Base-by-base conservation (phyloP, 2,329 filamentous ascomycete genomes). In the Elsinoe perseae region DNA sequence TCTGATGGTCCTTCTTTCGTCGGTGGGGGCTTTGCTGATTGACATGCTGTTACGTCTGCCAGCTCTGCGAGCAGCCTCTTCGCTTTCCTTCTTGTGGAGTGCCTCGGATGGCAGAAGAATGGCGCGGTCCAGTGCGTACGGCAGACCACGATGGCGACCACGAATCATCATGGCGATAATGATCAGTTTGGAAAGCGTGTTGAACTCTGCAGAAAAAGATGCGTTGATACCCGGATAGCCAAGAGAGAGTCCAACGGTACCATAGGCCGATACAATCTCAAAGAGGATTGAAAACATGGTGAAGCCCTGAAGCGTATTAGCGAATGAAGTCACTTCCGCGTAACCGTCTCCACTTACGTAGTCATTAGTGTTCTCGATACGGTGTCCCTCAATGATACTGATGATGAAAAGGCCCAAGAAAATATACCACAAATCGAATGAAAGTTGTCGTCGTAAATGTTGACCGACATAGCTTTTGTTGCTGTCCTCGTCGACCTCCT, bases 351-450 rank as follows among this genome's bases (percentile, higher is more conserved):
- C 46, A 36, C 32, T 53, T 44, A 57, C 56, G 59, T 75, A 75
- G 53, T 83, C 73, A 58, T 84, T 75, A 21, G 70, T 73, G 63
- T 80, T 79, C 66, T 87, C 76, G 10, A 98, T 76, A 14, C 84
- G 82, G 6, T 65, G 57, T 3, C 90, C 92, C 73, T 98, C 95
- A 27, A 87, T 84, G 64, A 98, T 95, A 59, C 86, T 80, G 65
- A 98, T 87, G 68, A 97, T 81, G 73, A 98, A 98, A 63, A 95
- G 83, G 0, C 93, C 93, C 20, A 97, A 70, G 67, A 95, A 95
- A 57, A 98, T 86, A 65, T 90, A 98, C 93, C 93, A 98, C 70
- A 98, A 71, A 72, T 98, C 93, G 73, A 98, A 98, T 55, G 90
- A 95, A 32, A 98, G 80, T 71, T 98, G 93, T 46, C 87, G 84